A percentile compares a stretch with the other conserved stretches of the same genome.
phyloP scores from a whole-genome alignment of 2,329 filamentous ascomycete genomes.

The Colletotrichum sp. region DNA sequence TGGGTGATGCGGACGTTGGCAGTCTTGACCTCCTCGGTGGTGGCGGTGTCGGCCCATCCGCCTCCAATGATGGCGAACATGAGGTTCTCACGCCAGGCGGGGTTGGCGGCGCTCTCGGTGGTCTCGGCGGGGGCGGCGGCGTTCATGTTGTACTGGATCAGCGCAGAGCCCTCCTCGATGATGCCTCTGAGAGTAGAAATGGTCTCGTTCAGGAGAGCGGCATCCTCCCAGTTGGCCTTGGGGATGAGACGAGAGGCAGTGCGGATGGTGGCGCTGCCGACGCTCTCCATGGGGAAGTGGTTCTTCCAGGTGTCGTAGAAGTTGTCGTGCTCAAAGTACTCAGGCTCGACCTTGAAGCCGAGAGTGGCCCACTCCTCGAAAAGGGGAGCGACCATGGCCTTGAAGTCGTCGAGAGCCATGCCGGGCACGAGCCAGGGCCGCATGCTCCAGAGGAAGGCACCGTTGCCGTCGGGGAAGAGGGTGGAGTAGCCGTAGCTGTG shows the following conservation, averaged over 20 bases:
- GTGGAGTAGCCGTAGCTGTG: constrained; percentile 32
- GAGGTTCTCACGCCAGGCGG: constrained; percentile 49
- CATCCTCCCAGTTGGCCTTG: constrained; percentile 35
- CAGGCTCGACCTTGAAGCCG: constrained; percentile 31
- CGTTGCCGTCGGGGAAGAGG: constrained; percentile 14
- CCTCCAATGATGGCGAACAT: constrained; percentile 35
- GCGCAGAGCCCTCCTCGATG: constrained; percentile 23
- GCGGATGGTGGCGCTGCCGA: constrained; percentile 26
- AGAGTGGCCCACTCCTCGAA: constrained; percentile 31
- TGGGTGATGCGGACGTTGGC: constrained; percentile 32
- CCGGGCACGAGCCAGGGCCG: constrained; percentile 40
- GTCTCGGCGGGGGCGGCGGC: constrained; percentile 21
- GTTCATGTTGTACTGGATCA: constrained; percentile 23
- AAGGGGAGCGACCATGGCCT: constrained; percentile 34
- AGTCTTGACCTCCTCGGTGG: constrained; percentile 12
- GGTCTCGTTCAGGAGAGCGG: constrained; percentile 25
- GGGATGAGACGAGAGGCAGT: constrained; percentile 46
- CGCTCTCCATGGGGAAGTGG: constrained; percentile 42
- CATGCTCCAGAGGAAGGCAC: constrained; percentile 31
- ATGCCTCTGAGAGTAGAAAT: constrained; percentile 31
- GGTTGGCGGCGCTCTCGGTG: constrained; percentile 41
- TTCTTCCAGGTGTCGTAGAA: constrained; percentile 41
- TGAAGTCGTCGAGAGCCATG: constrained; percentile 34
- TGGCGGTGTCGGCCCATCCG: constrained; percentile 2
- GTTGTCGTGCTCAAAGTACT: constrained; percentile 38